A percentile compares a stretch with the other conserved stretches of the same genome.
Conservation (phyloP, 768 basidiomycete genomes). For the Clitopilus hobsonii region DNA sequence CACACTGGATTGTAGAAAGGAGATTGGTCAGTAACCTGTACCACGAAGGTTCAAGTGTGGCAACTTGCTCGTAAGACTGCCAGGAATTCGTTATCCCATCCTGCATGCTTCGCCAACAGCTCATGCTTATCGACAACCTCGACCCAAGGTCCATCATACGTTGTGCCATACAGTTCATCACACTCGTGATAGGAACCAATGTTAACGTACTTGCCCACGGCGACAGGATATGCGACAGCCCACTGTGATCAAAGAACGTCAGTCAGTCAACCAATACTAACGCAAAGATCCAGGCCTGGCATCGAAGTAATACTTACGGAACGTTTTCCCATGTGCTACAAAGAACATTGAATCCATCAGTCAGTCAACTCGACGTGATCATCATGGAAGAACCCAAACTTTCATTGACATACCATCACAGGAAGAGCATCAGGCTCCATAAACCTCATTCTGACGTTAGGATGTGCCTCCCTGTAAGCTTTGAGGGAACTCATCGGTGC, state of each 20-base stretch:
- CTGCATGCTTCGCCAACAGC: constrained; percentile 28
- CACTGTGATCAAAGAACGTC: constrained; percentile 14
- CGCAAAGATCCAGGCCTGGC: not conserved
- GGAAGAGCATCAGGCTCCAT: constrained; percentile 18
- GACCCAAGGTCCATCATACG: constrained; percentile 29
- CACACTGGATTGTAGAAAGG: constrained; percentile 24
- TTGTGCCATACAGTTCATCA: constrained; percentile 23
- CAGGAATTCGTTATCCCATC: constrained; percentile 43
- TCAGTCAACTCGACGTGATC: too few species aligned
- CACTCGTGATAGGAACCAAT: constrained; percentile 21
- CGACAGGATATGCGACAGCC: constrained; percentile 28
- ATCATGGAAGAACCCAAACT: too few species aligned
- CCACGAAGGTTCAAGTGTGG: constrained; percentile 28
- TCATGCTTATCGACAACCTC: constrained; percentile 31
- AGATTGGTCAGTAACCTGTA: not conserved
- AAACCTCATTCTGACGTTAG: constrained; percentile 18
- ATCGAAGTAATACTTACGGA: constrained; percentile 13
- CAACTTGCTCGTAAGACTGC: too few species aligned
- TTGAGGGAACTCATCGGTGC: constrained; percentile 20
- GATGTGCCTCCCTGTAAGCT: constrained; percentile 18
- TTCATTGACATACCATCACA: constrained; percentile 24
- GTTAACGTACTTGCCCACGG: constrained; percentile 25
- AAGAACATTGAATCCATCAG: too few species aligned
- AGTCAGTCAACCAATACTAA: not conserved
- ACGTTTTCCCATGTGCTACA: constrained; percentile 27